phyloP scores from a whole-genome alignment of 495 filamentous ascomycete species.

The Penicillium macrosclerotiorum region DNA sequence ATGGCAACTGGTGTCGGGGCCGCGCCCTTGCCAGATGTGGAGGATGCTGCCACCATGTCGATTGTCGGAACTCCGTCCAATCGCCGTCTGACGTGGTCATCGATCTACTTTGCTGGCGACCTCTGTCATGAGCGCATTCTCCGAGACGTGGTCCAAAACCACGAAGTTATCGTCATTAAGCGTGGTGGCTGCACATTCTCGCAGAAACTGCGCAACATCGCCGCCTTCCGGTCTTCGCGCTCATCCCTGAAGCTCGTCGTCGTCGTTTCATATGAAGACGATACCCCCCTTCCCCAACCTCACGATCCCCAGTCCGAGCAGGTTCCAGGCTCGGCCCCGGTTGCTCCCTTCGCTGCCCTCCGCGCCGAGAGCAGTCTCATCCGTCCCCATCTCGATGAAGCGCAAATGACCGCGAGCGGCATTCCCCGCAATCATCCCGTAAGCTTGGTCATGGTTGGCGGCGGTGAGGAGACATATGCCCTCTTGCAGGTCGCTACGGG shows the following conservation, averaged over 20 bases:
- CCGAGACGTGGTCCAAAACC: conserved; percentile 54
- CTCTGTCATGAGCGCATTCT: conserved; percentile 65
- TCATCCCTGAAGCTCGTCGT: conserved; percentile 73
- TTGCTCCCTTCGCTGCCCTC: conserved; percentile 36
- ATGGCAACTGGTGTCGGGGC: conserved; percentile 74
- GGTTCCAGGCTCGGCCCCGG: not conserved
- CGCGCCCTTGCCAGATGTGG: conserved; percentile 66
- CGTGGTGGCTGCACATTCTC: conserved; percentile 85
- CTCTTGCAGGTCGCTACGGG: conserved; percentile 57
- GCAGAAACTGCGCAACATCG: conserved; percentile 79
- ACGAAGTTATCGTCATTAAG: conserved; percentile 79
- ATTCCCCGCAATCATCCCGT: conserved; percentile 71
- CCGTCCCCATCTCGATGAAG: conserved; percentile 74
- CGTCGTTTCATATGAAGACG: conserved; percentile 66
- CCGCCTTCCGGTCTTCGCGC: conserved; percentile 62
- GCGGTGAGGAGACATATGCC: conserved; percentile 66
- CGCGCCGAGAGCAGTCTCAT: conserved; percentile 47
- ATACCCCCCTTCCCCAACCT: not conserved
- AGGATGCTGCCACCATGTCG: conserved; percentile 52
- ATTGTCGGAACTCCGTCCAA: conserved; percentile 38
- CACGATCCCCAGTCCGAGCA: not conserved
- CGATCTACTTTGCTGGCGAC: conserved; percentile 67
- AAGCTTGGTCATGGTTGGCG: conserved; percentile 81
- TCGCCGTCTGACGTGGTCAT: conserved; percentile 58
- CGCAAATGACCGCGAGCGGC: conserved; percentile 69